Base-by-base conservation (phyloP, 225 moss, liverwort and hornwort genomes). In the Physcomitrellopsis africana region DNA sequence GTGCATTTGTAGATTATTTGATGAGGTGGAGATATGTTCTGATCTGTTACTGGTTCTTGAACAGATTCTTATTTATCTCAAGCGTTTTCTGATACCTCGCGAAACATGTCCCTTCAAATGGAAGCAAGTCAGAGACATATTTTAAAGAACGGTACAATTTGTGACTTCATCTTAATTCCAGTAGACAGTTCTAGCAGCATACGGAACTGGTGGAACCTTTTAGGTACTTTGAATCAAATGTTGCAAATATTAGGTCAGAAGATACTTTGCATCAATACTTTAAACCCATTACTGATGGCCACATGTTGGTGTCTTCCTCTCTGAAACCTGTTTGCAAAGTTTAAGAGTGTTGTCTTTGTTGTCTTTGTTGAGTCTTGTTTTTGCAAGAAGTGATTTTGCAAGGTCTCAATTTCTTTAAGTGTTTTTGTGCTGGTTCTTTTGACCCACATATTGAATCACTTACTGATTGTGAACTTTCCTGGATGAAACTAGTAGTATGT, bases 221-320 rank as follows among this genome's bases (percentile, higher is more conserved):
- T 37, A 8, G 13, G 51, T 52, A 42, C 29, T 12, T 60, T 5
- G 43, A 27, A 37, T 37, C 7, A 37, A 37, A 37, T 37, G 1
- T 24, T 24, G 24, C 24, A 24, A 24, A 24, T 24, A 24, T 24
- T 24, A 24, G 1, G 55, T 17, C 44, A 23, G 44, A 56, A 37
- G 65, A 53, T 17, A 9, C 15, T 23, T 42, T 16, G 57, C 58
- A 43, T 41, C 42, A 46, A 23, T 55, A 63, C 7, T 52, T 65
- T 17, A 63, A 26, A 18, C 55, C 45, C 27, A 27, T 41, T 74
- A 43, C 45, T 56, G 65, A 65, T 74, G 41, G 62, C 15, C 62
- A 62, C n/a, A 47, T 52, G 43, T 74, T 20, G 24, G 23, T 74
- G 51, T 74, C 65, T 60, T 60, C 60, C 60, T 19, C 20, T 13